phyloP scores from a whole-genome alignment of 2,329 filamentous ascomycete species.

The Xylaria sp. region DNA sequence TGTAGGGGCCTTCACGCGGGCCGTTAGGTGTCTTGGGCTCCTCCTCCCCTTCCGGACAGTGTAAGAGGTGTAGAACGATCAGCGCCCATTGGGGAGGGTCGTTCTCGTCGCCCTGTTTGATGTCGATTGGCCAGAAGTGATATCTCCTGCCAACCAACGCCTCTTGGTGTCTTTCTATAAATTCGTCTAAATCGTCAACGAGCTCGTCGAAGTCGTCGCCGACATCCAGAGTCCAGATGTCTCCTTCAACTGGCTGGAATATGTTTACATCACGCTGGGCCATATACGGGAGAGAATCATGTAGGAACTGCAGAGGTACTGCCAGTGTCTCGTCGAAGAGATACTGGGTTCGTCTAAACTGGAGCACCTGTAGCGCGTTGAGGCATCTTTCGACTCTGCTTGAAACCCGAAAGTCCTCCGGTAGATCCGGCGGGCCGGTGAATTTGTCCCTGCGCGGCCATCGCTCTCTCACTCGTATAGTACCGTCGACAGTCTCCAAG shows the following conservation, averaged over 20 bases:
- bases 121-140: constrained; percentile 39
- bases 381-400: background rate
- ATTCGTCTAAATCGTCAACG: background rate
- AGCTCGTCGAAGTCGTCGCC: background rate
- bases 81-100: constrained; percentile 27
- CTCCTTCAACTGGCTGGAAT: background rate
- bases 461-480: constrained; percentile 8
- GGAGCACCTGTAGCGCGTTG: constrained; percentile 21
- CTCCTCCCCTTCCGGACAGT: background rate
- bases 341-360: constrained; percentile 16
- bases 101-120: background rate
- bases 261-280: constrained; percentile 30
- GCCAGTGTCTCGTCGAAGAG: background rate
- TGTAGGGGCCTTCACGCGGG: background rate
- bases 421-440: constrained; percentile 22
- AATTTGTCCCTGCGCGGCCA: constrained; percentile 21
- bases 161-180: background rate
- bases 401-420: background rate
- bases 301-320: constrained; percentile 30
- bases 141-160: constrained; percentile 23
- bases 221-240: background rate
- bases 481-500: background rate
- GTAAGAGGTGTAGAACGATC: constrained; percentile 31
- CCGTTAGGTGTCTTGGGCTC: background rate
- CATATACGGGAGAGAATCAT: constrained; percentile 30